Evolutionary conservation across 139 green algal genomes (phyloP), one percentile per base, ranked within the genome.

Genomic region (Eudorina sp.): DNA sequence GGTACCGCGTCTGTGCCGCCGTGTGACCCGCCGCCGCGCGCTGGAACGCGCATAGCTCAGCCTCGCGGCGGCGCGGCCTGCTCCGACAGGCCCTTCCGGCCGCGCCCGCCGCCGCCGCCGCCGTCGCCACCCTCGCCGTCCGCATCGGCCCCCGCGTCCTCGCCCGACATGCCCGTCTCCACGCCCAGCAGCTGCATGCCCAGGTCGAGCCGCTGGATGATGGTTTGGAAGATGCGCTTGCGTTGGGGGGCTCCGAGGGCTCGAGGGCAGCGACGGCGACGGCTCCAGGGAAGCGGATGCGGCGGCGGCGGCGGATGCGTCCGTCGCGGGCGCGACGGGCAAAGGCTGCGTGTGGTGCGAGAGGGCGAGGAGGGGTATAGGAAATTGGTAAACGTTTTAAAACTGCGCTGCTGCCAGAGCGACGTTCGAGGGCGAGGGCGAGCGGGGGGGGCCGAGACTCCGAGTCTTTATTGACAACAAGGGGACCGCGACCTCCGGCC

Each of bases 151-250:
- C 48, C 77, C 53, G 55, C 78, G 1, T 75, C 55, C 3, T 41
- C 58, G 1, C 40, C 55, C 0, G 3, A 25, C 18, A 58, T 36
- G 55, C 55, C 78, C 38, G 55, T 75, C 38, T 85, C 78, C 23
- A 85, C 31, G 25, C 78, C 78, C 19, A 74, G 1, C 8, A 85
- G 55, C 78, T 85, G 53, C 55, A 74, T 74, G 38, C 55, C 78
- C 40, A 58, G 5, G 55, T 85, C 66, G 34, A 85, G 29, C 14
- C 25, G 3, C 1, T 34, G 58, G 2, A 55, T 29, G 18, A 72
- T 36, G 34, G 11, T 8, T 4, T 11, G 1, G 8, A 83, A 34
- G 21, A 83, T 14, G 4, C 46, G 66, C 66, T 14, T 75, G 1
- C 31, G 9, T 11, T 51, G 45, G 45, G 3, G 23, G 14, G 18